phyloP scores from a whole-genome alignment of 805 yeast genomes.

The Barnettozyma sp. region DNA sequence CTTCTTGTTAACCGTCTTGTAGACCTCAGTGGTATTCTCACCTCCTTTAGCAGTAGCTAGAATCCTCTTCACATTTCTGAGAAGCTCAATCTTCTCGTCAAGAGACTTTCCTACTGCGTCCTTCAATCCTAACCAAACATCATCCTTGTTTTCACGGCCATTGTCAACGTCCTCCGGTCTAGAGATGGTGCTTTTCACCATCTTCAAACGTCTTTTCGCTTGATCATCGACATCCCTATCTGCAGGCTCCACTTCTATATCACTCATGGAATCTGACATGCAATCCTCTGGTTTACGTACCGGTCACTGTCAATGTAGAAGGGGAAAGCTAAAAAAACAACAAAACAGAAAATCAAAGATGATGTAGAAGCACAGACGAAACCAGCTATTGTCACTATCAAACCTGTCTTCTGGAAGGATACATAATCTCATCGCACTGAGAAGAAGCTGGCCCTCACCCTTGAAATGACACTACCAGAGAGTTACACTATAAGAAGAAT shows the following conservation, averaged over 20 bases:
- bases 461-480: constrained; percentile 33
- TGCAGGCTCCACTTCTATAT: no score
- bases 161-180: not conserved
- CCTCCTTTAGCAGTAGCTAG: not conserved
- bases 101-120: not conserved
- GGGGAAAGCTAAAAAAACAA: no score
- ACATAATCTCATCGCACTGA: no score
- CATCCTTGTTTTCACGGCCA: no score
- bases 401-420: not conserved
- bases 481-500: constrained; percentile 64
- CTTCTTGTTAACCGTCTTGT: constrained; percentile 12
- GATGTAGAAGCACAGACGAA: not conserved
- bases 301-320: no score
- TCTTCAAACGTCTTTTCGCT: not conserved
- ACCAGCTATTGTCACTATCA: not conserved
- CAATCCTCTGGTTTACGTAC: not conserved
- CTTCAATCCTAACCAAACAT: not conserved
- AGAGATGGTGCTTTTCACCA: not conserved
- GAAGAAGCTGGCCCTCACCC: no score
- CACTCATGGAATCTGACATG: not conserved
- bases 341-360: no score
- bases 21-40: constrained; percentile 8
- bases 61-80: not conserved
- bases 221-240: no score
- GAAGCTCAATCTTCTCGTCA: not conserved